phyloP scores from a whole-genome alignment of 2,329 filamentous ascomycete species.

The Penicillium sp. region DNA sequence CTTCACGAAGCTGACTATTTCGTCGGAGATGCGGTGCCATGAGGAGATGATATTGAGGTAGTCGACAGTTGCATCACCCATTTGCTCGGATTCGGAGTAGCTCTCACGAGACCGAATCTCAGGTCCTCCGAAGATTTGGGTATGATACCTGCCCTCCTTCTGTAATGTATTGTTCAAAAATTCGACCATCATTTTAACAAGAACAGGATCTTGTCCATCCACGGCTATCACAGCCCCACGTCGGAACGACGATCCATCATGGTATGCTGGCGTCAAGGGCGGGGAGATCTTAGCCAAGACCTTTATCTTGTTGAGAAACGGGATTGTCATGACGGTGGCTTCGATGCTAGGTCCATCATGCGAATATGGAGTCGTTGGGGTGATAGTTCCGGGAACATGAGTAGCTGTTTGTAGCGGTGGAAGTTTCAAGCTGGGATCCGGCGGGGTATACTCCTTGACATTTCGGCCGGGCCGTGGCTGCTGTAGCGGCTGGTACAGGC shows the following conservation, averaged over 20 bases:
- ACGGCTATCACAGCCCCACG: constrained; percentile 73
- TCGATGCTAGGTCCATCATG: constrained; percentile 47
- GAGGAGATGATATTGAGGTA: constrained; percentile 60
- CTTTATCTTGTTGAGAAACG: constrained; percentile 65
- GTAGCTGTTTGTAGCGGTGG: constrained; percentile 45
- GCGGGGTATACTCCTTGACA: constrained; percentile 27
- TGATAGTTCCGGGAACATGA: constrained; percentile 18
- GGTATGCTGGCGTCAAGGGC: constrained; percentile 44
- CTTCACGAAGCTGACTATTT: constrained; percentile 56
- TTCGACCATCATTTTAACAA: constrained; percentile 58
- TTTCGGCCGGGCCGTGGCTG: constrained; percentile 42
- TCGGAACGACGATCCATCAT: constrained; percentile 28
- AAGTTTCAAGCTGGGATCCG: constrained; percentile 45
- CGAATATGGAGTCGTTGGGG: constrained; percentile 23
- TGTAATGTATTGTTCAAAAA: constrained; percentile 51
- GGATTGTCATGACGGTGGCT: constrained; percentile 66
- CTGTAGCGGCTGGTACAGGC: constrained; percentile 49
- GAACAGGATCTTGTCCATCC: constrained; percentile 61
- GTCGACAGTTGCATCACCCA: constrained; percentile 41
- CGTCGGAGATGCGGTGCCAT: constrained; percentile 67
- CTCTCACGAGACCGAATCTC: constrained; percentile 22
- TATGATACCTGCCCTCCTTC: constrained; percentile 45
- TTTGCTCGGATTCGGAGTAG: constrained; percentile 26
- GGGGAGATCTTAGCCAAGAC: constrained; percentile 68
- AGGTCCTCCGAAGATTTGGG: constrained; percentile 44